Conservation (phyloP, 1,284 basidiomycete genomes). For the Agroathelia rolfsii region DNA sequence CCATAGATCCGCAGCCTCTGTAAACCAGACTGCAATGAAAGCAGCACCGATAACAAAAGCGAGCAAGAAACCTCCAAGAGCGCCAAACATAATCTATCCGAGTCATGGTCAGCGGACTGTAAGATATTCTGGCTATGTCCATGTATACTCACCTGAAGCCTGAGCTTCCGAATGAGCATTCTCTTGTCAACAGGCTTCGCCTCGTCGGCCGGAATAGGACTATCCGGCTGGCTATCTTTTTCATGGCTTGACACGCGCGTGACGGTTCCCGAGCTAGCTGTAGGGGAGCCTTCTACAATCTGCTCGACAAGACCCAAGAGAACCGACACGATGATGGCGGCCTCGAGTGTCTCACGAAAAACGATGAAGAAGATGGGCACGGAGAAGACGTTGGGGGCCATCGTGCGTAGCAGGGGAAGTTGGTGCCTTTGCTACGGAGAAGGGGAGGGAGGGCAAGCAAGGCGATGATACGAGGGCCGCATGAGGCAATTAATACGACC, state of each 20-base stretch:
- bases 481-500: too few species aligned
- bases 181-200: too few species aligned
- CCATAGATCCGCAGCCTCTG: conserved; percentile 64
- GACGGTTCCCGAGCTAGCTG: conserved; percentile 12
- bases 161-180: conserved; percentile 49
- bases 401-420: too few species aligned
- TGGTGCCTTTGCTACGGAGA: too few species aligned
- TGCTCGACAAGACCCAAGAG: conserved; percentile 80
- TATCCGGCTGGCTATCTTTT: too few species aligned
- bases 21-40: conserved; percentile 78
- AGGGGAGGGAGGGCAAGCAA: too few species aligned
- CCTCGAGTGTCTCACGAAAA: conserved; percentile 84
- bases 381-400: conserved; percentile 64
- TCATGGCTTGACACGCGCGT: too few species aligned
- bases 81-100: conserved; percentile 82
- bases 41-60: conserved; percentile 70
- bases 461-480: too few species aligned
- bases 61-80: conserved; percentile 62
- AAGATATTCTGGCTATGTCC: too few species aligned
- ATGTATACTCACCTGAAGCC: conserved; percentile 39
- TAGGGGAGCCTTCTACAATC: conserved; percentile 50
- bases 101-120: too few species aligned
- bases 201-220: too few species aligned
- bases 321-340: conserved; percentile 81
- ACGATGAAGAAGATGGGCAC: conserved; percentile 83